A percentile compares a stretch with the other conserved stretches of the same genome.
Evolutionary conservation across 1,284 basidiomycete genomes (phyloP).

Genomic region (Laetiporus sulphureus): DNA sequence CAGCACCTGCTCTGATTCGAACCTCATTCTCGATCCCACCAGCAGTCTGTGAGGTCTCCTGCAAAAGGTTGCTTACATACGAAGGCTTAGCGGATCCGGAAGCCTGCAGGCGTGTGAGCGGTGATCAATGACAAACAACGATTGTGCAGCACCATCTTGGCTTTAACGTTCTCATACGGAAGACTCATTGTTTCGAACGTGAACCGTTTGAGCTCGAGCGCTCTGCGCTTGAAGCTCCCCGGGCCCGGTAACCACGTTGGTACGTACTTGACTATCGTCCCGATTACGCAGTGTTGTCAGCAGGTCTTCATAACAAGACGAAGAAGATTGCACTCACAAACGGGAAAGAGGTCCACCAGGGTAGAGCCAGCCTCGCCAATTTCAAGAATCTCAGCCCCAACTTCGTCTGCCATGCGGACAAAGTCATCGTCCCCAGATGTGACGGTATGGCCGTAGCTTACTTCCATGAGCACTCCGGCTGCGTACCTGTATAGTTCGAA

Average conservation of each 20-base stretch:
- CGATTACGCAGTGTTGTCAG: not conserved
- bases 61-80: slow-evolving; percentile 46
- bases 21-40: slow-evolving; percentile 32
- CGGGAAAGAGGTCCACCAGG: slow-evolving; percentile 15
- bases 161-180: slow-evolving; percentile 15
- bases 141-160: slow-evolving; percentile 10
- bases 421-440: slow-evolving; percentile 9
- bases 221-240: slow-evolving; percentile 41
- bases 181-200: slow-evolving; percentile 32
- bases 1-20: slow-evolving; percentile 50
- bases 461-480: slow-evolving; percentile 9
- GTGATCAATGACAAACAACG: not conserved
- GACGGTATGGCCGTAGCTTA: slow-evolving; percentile 14
- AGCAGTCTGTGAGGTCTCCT: slow-evolving; percentile 13
- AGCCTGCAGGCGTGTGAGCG: slow-evolving; percentile 10
- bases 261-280: slow-evolving; percentile 30
- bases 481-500: slow-evolving; percentile 6
- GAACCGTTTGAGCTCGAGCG: slow-evolving; percentile 25
- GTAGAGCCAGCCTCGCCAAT: slow-evolving; percentile 11
- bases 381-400: slow-evolving; percentile 6
- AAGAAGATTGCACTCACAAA: slow-evolving; percentile 10
- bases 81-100: slow-evolving; percentile 41
- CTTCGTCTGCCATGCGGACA: slow-evolving; percentile 11
- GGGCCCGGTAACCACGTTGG: slow-evolving; percentile 47
- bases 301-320: too few relatives aligned